These are phyloP conservation scores for Gryganskiella cystojenkinii DNA, from an alignment of 192 early-diverging fungal genomes.

Conservation along the genomic window DNA sequence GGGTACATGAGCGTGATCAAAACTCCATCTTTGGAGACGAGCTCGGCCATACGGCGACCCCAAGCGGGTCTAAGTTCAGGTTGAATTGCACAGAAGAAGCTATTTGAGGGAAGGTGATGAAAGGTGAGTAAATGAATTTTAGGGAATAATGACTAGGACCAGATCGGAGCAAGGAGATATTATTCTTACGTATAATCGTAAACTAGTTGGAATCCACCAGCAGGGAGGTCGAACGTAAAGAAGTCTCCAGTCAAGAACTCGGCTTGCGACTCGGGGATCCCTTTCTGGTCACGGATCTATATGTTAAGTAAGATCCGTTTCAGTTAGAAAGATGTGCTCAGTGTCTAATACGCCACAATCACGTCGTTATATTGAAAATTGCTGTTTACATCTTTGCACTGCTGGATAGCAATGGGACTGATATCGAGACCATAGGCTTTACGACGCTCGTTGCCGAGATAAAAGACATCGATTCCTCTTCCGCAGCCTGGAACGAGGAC, in stretches of 20 bases:
- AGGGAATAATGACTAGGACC: too few relatives aligned
- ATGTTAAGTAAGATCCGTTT: too few relatives aligned
- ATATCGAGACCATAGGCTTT: constrained; percentile 78
- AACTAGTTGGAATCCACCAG: constrained; percentile 73
- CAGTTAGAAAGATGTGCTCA: neutral
- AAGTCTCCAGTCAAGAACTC: constrained; percentile 75
- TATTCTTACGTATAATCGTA: constrained; percentile 85
- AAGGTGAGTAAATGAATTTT: neutral
- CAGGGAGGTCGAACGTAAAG: constrained; percentile 70
- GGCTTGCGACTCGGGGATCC: constrained; percentile 52
- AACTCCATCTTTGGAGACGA: constrained; percentile 73
- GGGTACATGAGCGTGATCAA: constrained; percentile 86
- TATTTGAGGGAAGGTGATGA: constrained; percentile 13
- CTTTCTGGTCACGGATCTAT: constrained; percentile 39
- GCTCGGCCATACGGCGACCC: constrained; percentile 71
- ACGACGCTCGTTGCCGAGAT: constrained; percentile 67
- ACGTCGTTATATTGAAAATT: neutral
- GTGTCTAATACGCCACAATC: too few relatives aligned
- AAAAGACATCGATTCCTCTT: constrained; percentile 82
- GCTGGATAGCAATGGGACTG: constrained; percentile 70
- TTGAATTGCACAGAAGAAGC: constrained; percentile 84
- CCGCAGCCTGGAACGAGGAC: constrained; percentile 74
- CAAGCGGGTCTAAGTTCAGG: constrained; percentile 70
- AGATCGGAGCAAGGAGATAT: too few relatives aligned
- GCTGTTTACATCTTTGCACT: constrained; percentile 54